Percentiles rank a stretch among this genome's conserved stretches.
Conservation (phyloP, 2,329 filamentous ascomycete species). For the Colletotrichum caudatum region DNA sequence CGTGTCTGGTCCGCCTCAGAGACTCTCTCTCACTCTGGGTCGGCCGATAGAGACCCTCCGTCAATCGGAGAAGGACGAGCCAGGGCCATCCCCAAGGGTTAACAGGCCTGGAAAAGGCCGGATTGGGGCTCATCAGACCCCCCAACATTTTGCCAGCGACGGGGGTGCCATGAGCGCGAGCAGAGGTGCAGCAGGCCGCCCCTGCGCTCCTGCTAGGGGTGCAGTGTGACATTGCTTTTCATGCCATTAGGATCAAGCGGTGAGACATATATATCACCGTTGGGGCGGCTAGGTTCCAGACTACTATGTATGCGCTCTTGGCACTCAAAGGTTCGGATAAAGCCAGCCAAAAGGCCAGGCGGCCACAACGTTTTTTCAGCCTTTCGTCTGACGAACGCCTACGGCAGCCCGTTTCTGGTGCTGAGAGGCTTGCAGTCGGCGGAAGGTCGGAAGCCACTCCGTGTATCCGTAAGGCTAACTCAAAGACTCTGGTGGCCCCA, state of each 20-base stretch:
- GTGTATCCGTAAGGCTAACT: background rate
- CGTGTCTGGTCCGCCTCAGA: background rate
- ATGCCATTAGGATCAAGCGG: constrained; percentile 30
- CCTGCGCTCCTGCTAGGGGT: constrained; percentile 37
- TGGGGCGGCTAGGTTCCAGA: constrained; percentile 13
- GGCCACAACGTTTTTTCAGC: background rate
- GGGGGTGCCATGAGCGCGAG: background rate
- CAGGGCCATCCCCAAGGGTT: background rate
- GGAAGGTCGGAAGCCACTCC: constrained; percentile 26
- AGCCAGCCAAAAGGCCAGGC: background rate
- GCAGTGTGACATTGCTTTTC: constrained; percentile 29
- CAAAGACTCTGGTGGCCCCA: constrained; percentile 1
- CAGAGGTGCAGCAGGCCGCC: constrained; percentile 33
- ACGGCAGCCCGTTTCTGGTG: background rate
- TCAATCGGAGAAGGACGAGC: background rate
- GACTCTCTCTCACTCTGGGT: background rate
- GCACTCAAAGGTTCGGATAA: background rate
- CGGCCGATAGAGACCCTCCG: background rate
- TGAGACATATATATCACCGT: constrained; percentile 33
- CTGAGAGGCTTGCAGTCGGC: constrained; percentile 11
- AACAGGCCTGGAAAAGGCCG: background rate
- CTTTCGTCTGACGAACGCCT: constrained; percentile 7
- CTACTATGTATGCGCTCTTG: constrained; percentile 1
- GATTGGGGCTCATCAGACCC: constrained; percentile 18
- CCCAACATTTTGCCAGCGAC: constrained; percentile 10